Base-by-base conservation (phyloP, 306 rosid genomes). In the Sphenostylis stenocarpa region DNA sequence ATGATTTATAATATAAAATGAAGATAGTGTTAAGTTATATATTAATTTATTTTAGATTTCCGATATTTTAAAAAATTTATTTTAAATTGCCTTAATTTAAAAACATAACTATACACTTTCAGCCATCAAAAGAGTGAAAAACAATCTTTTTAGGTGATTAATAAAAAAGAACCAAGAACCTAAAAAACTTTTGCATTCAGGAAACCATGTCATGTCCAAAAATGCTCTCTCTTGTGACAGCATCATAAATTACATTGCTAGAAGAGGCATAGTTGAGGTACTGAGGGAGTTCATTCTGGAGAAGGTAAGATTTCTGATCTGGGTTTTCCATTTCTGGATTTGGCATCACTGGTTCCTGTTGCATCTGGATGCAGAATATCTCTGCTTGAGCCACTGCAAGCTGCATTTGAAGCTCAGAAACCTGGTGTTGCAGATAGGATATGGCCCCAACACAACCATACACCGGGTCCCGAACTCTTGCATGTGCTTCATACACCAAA, bases 381-480 rank as follows among this genome's bases (percentile, higher is more conserved):
- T 95, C 97, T 3, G 98, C 93, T 34, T 95, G 96, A 28, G 96
- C 98, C 55, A 92, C 87, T 0, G 98, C 96, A 23, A 95, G 93
- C 79, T 95, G 96, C 98, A 92, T 95, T 73, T 95, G 96, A 14
- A 95, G 92, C 83, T 95, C 90, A 2, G 96, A 85, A 6, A 92
- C 96, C 44, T 95, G 93, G 84, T 86, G 90, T 64, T 95, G 98
- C 57, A 95, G 76, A 70, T 74, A 84, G 0, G 96, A 92, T 41
- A 95, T 92, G 63, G 89, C 97, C 49, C 98, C 97, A 20, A 92
- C 98, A 36, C 98, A 90, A 1, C 98, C 98, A 21, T 91, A 94
- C 49, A 94, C 97, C 0, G 98, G 98, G 84, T 94, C 96, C 13
- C 94, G 36, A 49, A 87, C 85, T 78, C 98, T 91, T 45, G 98